Evolutionary conservation across 2,329 filamentous ascomycete species (phyloP).

Genomic region (Pseudogymnoascus sp.): DNA sequence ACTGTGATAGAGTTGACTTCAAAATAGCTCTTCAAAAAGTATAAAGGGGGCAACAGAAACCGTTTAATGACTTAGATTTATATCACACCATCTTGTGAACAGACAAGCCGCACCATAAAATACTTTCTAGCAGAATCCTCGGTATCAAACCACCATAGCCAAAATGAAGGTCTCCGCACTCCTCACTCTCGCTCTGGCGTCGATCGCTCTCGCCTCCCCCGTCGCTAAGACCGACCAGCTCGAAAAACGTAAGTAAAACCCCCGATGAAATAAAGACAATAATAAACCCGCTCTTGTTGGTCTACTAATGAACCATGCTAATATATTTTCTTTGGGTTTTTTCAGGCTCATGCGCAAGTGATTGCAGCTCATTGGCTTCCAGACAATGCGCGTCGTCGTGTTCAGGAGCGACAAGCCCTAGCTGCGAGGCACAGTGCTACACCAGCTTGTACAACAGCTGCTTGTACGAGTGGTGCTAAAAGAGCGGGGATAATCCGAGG

Average conservation of each 20-base stretch:
- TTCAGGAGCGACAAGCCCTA: not conserved
- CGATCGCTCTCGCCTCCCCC: not conserved
- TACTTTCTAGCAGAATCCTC: not conserved
- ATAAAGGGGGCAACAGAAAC: not conserved
- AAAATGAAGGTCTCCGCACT: not conserved
- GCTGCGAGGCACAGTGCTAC: not conserved
- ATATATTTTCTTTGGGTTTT: not conserved
- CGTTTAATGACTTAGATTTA: not conserved
- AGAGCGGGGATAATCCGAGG: not conserved
- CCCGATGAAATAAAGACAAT: not conserved
- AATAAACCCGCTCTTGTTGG: not conserved
- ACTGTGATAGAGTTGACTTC: not conserved
- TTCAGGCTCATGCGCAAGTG: constrained; percentile 1
- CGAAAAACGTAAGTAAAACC: not conserved
- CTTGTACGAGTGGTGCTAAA: not conserved
- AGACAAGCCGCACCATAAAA: not conserved
- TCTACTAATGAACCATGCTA: not conserved
- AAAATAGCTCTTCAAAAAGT: not conserved
- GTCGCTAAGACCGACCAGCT: not conserved
- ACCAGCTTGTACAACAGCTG: not conserved
- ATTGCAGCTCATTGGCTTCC: not conserved
- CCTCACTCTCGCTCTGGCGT: not conserved
- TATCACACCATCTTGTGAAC: not conserved
- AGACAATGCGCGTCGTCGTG: not conserved
- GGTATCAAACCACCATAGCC: not conserved